Conservation (phyloP, 768 basidiomycete genomes). For the Xerocomellus intermedius region DNA sequence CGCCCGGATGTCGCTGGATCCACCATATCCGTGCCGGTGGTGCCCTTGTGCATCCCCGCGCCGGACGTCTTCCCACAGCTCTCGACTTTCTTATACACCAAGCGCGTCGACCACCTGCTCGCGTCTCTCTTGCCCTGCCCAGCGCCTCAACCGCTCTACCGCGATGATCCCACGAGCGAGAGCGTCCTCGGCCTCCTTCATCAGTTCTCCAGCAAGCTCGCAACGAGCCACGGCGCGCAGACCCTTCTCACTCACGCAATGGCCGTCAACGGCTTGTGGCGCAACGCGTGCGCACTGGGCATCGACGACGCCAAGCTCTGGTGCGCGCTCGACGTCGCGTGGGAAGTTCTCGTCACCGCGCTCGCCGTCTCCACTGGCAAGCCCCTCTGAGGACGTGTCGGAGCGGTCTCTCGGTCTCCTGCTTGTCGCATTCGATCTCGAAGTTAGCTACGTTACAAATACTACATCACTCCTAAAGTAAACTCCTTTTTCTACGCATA, state of each 20-base stretch:
- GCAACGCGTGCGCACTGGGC: conserved; percentile 48
- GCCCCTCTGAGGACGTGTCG: conserved; percentile 8
- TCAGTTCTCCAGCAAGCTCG: conserved; percentile 16
- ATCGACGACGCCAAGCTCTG: conserved; percentile 48
- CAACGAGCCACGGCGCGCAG: conserved; percentile 14
- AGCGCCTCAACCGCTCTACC: conserved; percentile 24
- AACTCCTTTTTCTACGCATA: neutral
- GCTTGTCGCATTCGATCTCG: conserved; percentile 2
- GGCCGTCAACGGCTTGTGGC: conserved; percentile 48
- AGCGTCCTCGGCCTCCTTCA: conserved; percentile 10
- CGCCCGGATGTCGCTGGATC: conserved; percentile 17
- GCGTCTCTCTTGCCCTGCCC: conserved; percentile 57
- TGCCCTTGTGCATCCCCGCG: conserved; percentile 69
- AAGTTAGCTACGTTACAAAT: conserved; percentile 10
- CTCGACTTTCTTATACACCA: conserved; percentile 66
- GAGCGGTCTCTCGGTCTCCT: neutral
- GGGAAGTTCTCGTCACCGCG: conserved; percentile 46
- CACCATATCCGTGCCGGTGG: conserved; percentile 50
- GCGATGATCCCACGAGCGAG: conserved; percentile 23
- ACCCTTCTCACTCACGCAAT: conserved; percentile 37
- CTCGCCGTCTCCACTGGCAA: conserved; percentile 34
- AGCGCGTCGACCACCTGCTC: conserved; percentile 57
- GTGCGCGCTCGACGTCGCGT: conserved; percentile 47
- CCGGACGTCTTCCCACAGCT: conserved; percentile 66
- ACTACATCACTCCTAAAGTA: conserved; percentile 10